These are phyloP conservation scores for Botryotinia narcissicola DNA, from an alignment of 2,329 filamentous ascomycete species.

Conservation along the genomic window DNA sequence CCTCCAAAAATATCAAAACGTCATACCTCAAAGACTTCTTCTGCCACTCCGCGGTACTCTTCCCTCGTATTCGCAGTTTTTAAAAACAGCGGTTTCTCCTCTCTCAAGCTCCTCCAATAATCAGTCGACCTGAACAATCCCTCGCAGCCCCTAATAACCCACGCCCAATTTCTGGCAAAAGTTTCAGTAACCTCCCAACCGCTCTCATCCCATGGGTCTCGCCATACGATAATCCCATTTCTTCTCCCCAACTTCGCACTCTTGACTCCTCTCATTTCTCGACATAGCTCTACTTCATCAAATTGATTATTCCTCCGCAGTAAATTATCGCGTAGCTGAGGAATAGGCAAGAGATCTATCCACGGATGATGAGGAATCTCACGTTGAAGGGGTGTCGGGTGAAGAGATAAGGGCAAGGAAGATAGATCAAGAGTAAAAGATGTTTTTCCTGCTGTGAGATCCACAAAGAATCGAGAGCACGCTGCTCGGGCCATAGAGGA, in stretches of 20 bases:
- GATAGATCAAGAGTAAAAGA: not conserved
- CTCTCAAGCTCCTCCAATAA: not conserved
- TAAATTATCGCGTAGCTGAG: not conserved
- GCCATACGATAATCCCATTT: not conserved
- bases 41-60: not conserved
- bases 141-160: not conserved
- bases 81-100: not conserved
- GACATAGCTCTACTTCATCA: not conserved
- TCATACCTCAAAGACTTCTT: not conserved
- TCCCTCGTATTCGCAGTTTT: not conserved
- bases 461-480: not conserved
- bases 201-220: not conserved
- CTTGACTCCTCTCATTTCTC: not conserved
- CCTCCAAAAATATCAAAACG: not conserved
- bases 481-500: not conserved
- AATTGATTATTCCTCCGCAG: not conserved
- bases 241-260: not conserved
- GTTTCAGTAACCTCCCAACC: not conserved
- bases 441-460: not conserved
- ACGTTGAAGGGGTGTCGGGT: not conserved
- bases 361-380: not conserved
- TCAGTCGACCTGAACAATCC: not conserved
- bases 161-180: not conserved
- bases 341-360: not conserved
- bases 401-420: not conserved